Percentiles rank a stretch among this genome's conserved stretches.
Evolutionary conservation across 1,139 yeast species (phyloP).

Genomic region (Neolecta irregularis): DNA sequence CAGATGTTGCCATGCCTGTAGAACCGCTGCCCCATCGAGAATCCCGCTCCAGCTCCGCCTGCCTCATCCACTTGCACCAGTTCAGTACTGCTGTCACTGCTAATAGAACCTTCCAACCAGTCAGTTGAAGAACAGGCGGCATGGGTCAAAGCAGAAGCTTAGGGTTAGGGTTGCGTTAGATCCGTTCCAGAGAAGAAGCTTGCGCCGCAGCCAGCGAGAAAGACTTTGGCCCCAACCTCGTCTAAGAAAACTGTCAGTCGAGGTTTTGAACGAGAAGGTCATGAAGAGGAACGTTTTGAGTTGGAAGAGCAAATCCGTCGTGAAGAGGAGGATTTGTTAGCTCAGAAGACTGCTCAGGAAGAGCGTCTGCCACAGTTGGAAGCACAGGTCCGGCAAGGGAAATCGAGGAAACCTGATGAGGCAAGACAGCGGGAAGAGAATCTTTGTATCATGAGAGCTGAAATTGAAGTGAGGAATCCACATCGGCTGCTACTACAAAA

Average conservation of each 20-base stretch:
- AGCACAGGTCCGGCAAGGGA: constrained; percentile 25
- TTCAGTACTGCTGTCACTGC: too few relatives aligned
- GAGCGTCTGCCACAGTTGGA: constrained; percentile 15
- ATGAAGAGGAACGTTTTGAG: constrained; percentile 11
- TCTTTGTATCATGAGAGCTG: constrained; percentile 42
- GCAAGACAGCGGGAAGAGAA: constrained; percentile 40
- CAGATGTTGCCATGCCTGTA: too few relatives aligned
- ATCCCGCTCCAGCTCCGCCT: too few relatives aligned
- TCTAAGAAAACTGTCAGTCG: neutral
- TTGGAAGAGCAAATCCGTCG: constrained; percentile 6
- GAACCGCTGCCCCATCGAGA: too few relatives aligned
- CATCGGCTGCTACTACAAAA: too few relatives aligned
- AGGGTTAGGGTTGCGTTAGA: constrained; percentile 19
- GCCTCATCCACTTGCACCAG: too few relatives aligned
- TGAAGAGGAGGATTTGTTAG: constrained; percentile 14
- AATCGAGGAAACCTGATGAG: constrained; percentile 25
- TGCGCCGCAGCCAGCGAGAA: constrained; percentile 6
- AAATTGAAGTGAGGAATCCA: constrained; percentile 44
- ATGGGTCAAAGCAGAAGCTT: constrained; percentile 79
- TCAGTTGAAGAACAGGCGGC: constrained; percentile 59
- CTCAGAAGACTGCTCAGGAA: constrained; percentile 16
- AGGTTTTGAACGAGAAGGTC: constrained; percentile 12
- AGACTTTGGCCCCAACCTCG: constrained; percentile 7
- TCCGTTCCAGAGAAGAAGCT: neutral
- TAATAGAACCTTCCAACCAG: too few relatives aligned